These are phyloP conservation scores for Trichocladium uniseriatum DNA, from an alignment of 495 filamentous ascomycete species.

Conservation along the genomic window DNA sequence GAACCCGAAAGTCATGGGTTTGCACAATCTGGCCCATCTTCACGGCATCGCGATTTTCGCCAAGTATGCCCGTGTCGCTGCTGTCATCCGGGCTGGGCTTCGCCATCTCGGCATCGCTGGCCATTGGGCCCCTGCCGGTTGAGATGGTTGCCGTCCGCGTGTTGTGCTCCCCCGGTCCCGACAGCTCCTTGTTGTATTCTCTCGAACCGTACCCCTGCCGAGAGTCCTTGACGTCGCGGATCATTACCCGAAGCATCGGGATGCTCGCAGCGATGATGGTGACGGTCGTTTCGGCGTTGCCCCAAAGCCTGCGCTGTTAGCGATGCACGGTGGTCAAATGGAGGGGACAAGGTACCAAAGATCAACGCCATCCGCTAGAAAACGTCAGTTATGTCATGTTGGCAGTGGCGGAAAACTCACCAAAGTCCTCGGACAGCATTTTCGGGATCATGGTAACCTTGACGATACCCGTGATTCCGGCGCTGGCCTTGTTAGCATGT, in stretches of 20 bases:
- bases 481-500: too few species aligned
- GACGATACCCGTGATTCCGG: constrained; percentile 15
- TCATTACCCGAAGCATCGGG: constrained; percentile 15
- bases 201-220: neutral
- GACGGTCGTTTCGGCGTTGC: constrained; percentile 11
- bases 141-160: neutral
- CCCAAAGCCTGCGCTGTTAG: constrained; percentile 4
- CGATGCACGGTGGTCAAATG: too few species aligned
- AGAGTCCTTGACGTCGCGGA: constrained; percentile 15
- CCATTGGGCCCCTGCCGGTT: neutral
- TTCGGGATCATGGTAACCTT: constrained; percentile 3
- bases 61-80: neutral
- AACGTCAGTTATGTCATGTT: too few species aligned
- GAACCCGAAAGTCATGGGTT: constrained; percentile 7
- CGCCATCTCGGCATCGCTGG: too few species aligned
- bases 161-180: neutral
- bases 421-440: too few species aligned
- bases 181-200: too few species aligned
- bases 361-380: too few species aligned
- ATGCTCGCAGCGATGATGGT: constrained; percentile 20
- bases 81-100: too few species aligned
- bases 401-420: too few species aligned
- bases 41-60: too few species aligned
- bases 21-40: constrained; percentile 7
- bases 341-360: too few species aligned